Evolutionary conservation across 176 grass and related monocot species (phyloP), one percentile per base, ranked within the genome.

Genomic region (Triticum turgidum): DNA sequence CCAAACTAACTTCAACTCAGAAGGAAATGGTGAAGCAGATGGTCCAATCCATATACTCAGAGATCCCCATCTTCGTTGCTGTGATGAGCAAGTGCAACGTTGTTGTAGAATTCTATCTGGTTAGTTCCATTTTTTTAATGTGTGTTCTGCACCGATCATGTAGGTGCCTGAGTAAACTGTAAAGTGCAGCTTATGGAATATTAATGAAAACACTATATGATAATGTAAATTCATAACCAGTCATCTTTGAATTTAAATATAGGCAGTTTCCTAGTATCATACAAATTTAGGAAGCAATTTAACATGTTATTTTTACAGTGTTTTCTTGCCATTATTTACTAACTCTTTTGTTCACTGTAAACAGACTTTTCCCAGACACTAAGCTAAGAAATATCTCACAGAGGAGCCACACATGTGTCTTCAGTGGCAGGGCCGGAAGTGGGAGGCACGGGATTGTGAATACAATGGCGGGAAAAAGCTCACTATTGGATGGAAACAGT

Each of bases 61-160:
- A 75, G 6, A 75, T 75, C 42, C 72, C 72, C n/a, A 75, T 75
- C 22, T 75, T 75, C 47, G 42, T 75, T 49, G 22, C 72, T 51
- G 42, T 75, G 42, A 75, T 75, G 41, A 3, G 72, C 42, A 75
- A 51, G 42, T 17, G 4, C 42, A 75, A 75, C 22, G 0, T 47
- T 49, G 72, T 24, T 49, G 14, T 1, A 75, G 11, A 14, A 25
- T 51, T 13, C 72, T 17, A 3, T 27, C 24, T 75, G 24, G 72
- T 75, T 13, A 51, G 72, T 51, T 17, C 42, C n/a, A 49, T 39
- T 49, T 44, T 47, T 35, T 69, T 35, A 20, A 70, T 4, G 34
- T 70, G 34, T 39, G 34, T 39, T 70, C 35, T 70, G 68, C 17
- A 39, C 37, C 35, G 33, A 39, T 70, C 9, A 70, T 70, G 33